Base-by-base conservation (phyloP, 2,329 filamentous ascomycete species). In the Colletotrichum simmondsii region DNA sequence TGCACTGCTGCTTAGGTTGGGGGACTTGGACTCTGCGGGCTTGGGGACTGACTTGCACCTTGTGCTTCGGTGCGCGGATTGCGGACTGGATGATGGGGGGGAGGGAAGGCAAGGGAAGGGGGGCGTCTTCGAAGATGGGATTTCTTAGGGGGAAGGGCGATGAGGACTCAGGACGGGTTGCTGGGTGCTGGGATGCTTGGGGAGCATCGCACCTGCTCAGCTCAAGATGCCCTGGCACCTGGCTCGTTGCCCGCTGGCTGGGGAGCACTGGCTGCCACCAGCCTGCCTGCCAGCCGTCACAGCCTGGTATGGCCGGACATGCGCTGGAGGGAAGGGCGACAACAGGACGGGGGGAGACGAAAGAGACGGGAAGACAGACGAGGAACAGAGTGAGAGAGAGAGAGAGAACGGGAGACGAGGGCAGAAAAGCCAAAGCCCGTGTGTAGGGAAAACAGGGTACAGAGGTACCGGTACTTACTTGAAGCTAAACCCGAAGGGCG, bases 391-490 rank as follows among this genome's bases (percentile, higher is more conserved):
- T 42, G 68, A 57, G 46, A 49, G 32, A 62, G 68, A 57, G 46
- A 49, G 32, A 62, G 32, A 62, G 68, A 62, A 62, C 57, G 68
- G 35, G 66, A 69, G 66, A 59, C 52, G 65, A 32, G 69, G 69
- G 69, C 69, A 62, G 57, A 69, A 72, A 69, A 72, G 70, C 70
- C 70, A 72, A 69, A 72, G 70, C 65, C 65, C 65, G 70, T 64
- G 70, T 52, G 65, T 64, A 54, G 30, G 35, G 65, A 67, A 73
- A 71, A 57, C 49, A 70, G 59, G 72, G 72, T 71, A 72, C 65
- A 24, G 46, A 71, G 69, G 67, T 75, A 74, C 74, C 74, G 30
- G 72, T 74, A 75, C 74, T 75, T 75, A 64, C 69, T n/a, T 70
- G 66, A 28, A 57, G 66, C 72, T 74, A 74, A 49, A 53, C 72